Percentiles rank a stretch among this genome's conserved stretches.
phyloP scores from a whole-genome alignment of 225 moss, liverwort and hornwort species.

The Antitrichia curtipendula region DNA sequence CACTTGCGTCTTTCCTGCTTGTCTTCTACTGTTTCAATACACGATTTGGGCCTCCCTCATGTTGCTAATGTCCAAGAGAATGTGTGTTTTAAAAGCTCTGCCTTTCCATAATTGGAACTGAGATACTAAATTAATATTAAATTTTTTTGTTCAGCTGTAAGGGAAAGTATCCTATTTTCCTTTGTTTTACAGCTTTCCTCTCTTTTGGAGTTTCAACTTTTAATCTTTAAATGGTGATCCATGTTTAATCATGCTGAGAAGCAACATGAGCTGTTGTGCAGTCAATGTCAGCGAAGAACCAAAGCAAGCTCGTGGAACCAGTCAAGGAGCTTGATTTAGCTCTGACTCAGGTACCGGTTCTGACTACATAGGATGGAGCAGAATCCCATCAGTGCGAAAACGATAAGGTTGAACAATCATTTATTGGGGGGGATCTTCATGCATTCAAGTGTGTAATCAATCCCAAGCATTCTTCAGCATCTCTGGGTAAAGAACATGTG shows the following conservation, averaged over 20 bases:
- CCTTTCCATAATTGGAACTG: background rate
- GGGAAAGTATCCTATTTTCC: background rate
- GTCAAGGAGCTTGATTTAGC: conserved; percentile 84
- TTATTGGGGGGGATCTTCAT: background rate
- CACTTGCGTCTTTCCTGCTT: background rate
- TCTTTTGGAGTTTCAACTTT: background rate
- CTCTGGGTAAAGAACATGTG: background rate
- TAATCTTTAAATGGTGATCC: background rate
- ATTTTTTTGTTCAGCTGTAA: background rate
- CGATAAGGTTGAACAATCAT: background rate
- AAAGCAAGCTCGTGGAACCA: conserved; percentile 86
- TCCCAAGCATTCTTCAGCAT: background rate
- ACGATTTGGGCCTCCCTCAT: background rate
- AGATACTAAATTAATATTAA: background rate
- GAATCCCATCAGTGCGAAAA: background rate
- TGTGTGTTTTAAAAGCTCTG: background rate
- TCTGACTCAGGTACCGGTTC: conserved; percentile 66
- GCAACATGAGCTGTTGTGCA: conserved; percentile 16
- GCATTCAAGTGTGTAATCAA: background rate
- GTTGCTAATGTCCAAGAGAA: background rate
- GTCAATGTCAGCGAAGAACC: conserved; percentile 75
- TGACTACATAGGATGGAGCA: background rate
- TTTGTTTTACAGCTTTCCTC: background rate
- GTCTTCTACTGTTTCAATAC: background rate
- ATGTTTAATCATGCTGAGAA: background rate